Conservation (phyloP, 1,284 basidiomycete genomes). For the Cystobasidium sp. region DNA sequence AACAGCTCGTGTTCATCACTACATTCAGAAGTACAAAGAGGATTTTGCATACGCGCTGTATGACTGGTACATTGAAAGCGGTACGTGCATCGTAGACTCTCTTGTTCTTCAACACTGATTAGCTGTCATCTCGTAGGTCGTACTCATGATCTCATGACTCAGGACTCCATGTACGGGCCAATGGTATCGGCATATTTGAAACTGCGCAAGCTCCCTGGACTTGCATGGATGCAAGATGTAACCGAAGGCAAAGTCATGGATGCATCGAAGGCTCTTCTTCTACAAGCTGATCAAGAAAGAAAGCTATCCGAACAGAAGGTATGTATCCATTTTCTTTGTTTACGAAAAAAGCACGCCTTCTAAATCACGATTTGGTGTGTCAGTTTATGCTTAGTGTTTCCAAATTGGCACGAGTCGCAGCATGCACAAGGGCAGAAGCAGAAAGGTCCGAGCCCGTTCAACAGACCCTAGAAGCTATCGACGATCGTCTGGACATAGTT, state of each 20-base stretch:
- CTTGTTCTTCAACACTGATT: background rate
- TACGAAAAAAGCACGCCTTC: background rate
- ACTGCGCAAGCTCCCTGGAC: conserved; percentile 65
- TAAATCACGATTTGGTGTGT: background rate
- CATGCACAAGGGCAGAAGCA: conserved; percentile 61
- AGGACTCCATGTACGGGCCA: conserved; percentile 66
- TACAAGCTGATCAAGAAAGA: conserved; percentile 65
- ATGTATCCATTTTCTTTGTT: conserved; percentile 49
- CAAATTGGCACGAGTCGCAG: conserved; percentile 81
- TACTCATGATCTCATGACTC: conserved; percentile 73
- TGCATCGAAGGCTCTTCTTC: conserved; percentile 69
- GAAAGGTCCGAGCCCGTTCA: conserved; percentile 50
- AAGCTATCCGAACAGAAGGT: conserved; percentile 72
- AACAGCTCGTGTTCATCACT: conserved; percentile 61
- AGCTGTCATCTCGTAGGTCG: conserved; percentile 63
- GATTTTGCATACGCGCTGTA: conserved; percentile 87
- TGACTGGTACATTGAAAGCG: conserved; percentile 65
- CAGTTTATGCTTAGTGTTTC: conserved; percentile 89
- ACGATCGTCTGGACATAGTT: conserved; percentile 63
- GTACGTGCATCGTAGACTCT: conserved; percentile 50
- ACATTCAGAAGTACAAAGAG: conserved; percentile 79
- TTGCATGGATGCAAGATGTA: conserved; percentile 88
- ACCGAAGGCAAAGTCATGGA: conserved; percentile 69
- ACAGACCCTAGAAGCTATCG: conserved; percentile 58
- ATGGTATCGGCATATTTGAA: conserved; percentile 78